phyloP scores from a whole-genome alignment of 1,284 basidiomycete species.

The Polyporus tsugae region DNA sequence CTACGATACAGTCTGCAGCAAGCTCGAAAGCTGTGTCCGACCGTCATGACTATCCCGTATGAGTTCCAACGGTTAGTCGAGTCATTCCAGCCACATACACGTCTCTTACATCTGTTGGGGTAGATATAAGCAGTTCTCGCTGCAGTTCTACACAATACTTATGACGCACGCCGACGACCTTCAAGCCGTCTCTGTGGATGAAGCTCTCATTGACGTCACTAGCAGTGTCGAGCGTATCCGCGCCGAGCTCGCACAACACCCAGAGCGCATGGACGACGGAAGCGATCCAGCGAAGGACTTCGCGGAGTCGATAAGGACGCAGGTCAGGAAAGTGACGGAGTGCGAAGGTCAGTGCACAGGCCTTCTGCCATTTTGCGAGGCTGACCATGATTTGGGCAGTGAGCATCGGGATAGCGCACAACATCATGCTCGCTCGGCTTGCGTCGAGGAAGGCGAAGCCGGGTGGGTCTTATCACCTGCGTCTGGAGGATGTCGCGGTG shows the following conservation, averaged over 20 bases:
- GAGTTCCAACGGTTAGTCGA: slow-evolving; percentile 77
- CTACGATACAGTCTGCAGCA: slow-evolving; percentile 72
- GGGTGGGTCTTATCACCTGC: slow-evolving; percentile 82
- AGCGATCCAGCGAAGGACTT: slow-evolving; percentile 74
- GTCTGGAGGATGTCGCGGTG: slow-evolving; percentile 57
- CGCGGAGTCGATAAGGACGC: slow-evolving; percentile 82
- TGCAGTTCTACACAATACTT: slow-evolving; percentile 92
- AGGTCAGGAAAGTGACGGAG: slow-evolving; percentile 79
- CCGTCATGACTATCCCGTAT: slow-evolving; percentile 87
- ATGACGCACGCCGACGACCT: slow-evolving; percentile 91
- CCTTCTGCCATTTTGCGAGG: not conserved
- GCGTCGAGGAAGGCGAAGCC: slow-evolving; percentile 95
- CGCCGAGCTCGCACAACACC: slow-evolving; percentile 35
- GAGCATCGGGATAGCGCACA: slow-evolving; percentile 91
- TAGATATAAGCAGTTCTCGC: slow-evolving; percentile 84
- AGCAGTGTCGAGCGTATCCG: slow-evolving; percentile 62
- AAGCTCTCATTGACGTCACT: slow-evolving; percentile 92
- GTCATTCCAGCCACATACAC: not conserved
- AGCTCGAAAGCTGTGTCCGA: slow-evolving; percentile 81
- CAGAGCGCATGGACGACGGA: slow-evolving; percentile 2
- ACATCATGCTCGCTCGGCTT: slow-evolving; percentile 91
- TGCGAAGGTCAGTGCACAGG: slow-evolving; percentile 74
- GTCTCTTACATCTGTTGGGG: not conserved
- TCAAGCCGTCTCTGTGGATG: slow-evolving; percentile 96
- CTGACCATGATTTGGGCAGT: slow-evolving; percentile 52